These are phyloP conservation scores for Fraxinus angustifolia DNA, from an alignment of 305 asterid genomes.

Conservation along the genomic window DNA sequence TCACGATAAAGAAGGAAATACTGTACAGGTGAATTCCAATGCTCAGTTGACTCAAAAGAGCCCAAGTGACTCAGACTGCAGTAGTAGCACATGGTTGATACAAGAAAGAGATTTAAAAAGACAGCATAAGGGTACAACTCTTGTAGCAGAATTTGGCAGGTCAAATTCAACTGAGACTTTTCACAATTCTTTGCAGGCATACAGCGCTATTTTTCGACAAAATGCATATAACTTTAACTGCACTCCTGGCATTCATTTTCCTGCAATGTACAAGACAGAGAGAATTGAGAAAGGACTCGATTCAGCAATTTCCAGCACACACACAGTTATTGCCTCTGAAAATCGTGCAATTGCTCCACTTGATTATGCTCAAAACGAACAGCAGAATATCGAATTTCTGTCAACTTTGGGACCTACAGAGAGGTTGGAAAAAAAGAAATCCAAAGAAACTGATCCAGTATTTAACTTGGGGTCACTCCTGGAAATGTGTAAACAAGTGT, in stretches of 20 bases:
- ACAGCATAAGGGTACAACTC: conserved; percentile 26
- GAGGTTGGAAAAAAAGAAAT: conserved; percentile 47
- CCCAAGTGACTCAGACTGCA: conserved; percentile 38
- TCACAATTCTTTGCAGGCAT: conserved; percentile 50
- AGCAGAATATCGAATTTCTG: conserved; percentile 32
- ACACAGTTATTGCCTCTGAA: conserved; percentile 23
- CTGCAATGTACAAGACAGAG: background rate
- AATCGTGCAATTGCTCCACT: conserved; percentile 18
- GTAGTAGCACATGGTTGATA: conserved; percentile 35
- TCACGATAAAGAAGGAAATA: conserved; percentile 62
- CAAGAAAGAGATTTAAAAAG: conserved; percentile 45
- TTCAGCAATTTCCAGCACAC: conserved; percentile 34
- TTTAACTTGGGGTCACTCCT: conserved; percentile 44
- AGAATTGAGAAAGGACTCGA: conserved; percentile 47
- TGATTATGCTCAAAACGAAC: conserved; percentile 31
- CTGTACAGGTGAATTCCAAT: conserved; percentile 29
- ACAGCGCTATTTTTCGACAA: conserved; percentile 29
- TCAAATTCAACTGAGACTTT: conserved; percentile 38
- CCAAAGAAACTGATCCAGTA: conserved; percentile 44
- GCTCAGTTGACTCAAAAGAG: conserved; percentile 33
- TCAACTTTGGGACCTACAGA: conserved; percentile 49
- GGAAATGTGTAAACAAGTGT: conserved; percentile 35
- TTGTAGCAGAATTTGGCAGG: conserved; percentile 42
- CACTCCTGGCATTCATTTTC: conserved; percentile 15
- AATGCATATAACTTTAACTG: conserved; percentile 27